These are phyloP conservation scores for Septoria petroselini DNA, from an alignment of 2,329 filamentous ascomycete genomes.

Conservation along the genomic window DNA sequence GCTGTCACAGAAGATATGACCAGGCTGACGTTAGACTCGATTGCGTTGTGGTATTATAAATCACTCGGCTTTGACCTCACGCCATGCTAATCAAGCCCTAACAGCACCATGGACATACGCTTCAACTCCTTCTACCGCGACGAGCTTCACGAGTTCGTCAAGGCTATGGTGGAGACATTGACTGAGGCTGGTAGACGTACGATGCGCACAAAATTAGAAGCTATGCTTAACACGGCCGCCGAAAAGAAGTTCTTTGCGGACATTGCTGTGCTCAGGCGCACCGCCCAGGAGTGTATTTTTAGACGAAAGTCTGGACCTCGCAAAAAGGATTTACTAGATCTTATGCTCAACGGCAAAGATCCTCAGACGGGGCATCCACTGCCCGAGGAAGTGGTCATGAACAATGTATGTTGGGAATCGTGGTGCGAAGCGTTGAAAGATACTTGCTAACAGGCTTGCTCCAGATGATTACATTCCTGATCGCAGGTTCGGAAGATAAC, in stretches of 20 bases:
- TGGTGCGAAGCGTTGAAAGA: neutral
- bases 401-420: conserved; percentile 47
- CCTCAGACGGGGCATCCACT: conserved; percentile 61
- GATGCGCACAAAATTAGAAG: conserved; percentile 43
- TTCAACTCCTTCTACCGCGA: conserved; percentile 69
- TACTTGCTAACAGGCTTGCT: neutral
- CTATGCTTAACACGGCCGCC: conserved; percentile 8
- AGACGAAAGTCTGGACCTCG: conserved; percentile 58
- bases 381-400: conserved; percentile 59
- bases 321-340: conserved; percentile 61
- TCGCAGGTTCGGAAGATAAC: neutral
- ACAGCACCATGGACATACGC: conserved; percentile 50
- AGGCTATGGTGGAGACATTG: conserved; percentile 63
- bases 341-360: conserved; percentile 67
- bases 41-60: conserved; percentile 52
- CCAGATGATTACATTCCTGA: conserved; percentile 50
- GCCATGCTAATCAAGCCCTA: neutral
- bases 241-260: conserved; percentile 54
- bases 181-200: conserved; percentile 39
- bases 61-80: too few species aligned
- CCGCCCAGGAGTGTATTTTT: conserved; percentile 66
- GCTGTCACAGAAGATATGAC: conserved; percentile 65
- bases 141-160: conserved; percentile 58
- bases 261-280: conserved; percentile 56
- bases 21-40: conserved; percentile 68